Evolutionary conservation across 2,329 filamentous ascomycete species (phyloP).

Genomic region (Ophiostoma piceae): DNA sequence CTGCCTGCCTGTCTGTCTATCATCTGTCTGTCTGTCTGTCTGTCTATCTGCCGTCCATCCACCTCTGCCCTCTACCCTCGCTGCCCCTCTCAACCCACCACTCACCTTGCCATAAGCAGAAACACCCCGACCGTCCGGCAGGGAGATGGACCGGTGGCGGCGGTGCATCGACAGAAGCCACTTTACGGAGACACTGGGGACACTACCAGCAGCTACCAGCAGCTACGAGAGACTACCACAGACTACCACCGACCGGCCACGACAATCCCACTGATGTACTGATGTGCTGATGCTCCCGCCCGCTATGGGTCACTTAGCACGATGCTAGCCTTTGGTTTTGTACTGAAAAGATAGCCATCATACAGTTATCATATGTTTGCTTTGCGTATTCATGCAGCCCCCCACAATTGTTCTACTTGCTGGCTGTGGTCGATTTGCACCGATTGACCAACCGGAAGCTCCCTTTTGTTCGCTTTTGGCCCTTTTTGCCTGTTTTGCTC

Average conservation of each 20-base stretch:
- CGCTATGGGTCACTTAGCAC: not conserved
- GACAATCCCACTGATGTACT: not conserved
- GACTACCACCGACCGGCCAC: no score
- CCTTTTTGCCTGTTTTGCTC: not conserved
- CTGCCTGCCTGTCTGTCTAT: no score
- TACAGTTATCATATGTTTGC: no score
- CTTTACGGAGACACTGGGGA: not conserved
- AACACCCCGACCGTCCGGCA: constrained; percentile 5
- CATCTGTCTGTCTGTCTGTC: no score
- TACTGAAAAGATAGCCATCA: no score
- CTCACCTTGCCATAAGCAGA: not conserved
- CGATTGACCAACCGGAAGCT: no score
- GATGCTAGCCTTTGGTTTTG: not conserved
- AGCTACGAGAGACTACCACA: no score
- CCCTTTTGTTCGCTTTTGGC: not conserved
- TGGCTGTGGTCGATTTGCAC: no score
- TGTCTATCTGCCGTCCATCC: not conserved
- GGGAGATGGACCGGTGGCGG: not conserved
- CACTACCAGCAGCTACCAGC: not conserved
- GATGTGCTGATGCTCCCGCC: not conserved
- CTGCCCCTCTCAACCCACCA: not conserved
- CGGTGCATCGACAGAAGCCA: not conserved
- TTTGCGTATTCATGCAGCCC: no score
- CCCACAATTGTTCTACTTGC: no score
- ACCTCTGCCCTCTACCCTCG: not conserved